Evolutionary conservation across 129 eudicot species (phyloP), one percentile per base, ranked within the genome.

Genomic region (Flaveria ramosissima): DNA sequence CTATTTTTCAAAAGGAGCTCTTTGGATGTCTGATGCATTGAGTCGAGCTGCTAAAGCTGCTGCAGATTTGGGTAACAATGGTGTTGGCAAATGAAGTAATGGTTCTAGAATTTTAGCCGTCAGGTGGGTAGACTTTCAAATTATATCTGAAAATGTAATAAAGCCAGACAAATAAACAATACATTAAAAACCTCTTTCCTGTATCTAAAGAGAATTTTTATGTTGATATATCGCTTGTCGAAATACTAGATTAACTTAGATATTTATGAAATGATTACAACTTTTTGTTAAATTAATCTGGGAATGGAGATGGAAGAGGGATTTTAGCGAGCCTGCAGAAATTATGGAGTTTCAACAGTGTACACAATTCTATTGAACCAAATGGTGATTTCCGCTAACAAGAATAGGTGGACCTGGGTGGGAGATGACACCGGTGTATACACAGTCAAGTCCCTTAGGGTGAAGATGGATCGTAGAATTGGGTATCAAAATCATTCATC

Each of bases 1-100:
- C 67, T 90, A 90, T 69, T 93, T 93, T 81, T 87, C 97, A 0
- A 85, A 85, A 74, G 98, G 98, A 9, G 98, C 98, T 67, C 91
- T 93, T 77, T 93, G 98, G 98, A 78, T 90, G 82, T 92, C 96
- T 1, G 96, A 86, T 65, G 90, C 89, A 59, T 84, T 92, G 39
- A 85, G 76, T n/a, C 86, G 82, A 61, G 98, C 97, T 32, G 82
- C 98, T 7, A 87, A 88, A 76, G 95, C 83, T 20, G 91, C 98
- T n/a, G 92, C 89, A 39, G 89, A 93, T 69, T 81, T 93, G 90
- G 98, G 92, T 57, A 77, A 41, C 66, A 85, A 81, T n/a, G 86
- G 87, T 68, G 69, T 47, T 73, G 65, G 70, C 53, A 84, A 83
- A 60, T 85, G 82, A 82, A 55, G 60, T 57, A 23, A 26, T 32